Evolutionary conservation across 2,329 filamentous ascomycete species (phyloP).

Genomic region (Fusarium napiforme): DNA sequence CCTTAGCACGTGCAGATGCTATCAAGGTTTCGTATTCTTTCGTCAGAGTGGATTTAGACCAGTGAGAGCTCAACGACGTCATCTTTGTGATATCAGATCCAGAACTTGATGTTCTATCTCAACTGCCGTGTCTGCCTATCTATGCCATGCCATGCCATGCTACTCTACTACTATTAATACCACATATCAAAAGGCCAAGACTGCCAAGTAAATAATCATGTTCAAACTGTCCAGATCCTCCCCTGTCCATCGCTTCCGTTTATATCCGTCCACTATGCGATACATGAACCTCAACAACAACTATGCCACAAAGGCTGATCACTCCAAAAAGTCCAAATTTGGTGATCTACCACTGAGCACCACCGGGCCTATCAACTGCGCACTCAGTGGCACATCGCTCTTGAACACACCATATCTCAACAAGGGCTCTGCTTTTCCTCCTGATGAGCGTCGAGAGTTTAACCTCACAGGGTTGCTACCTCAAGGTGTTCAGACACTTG

Average conservation of each 20-base stretch:
- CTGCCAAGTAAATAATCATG: conserved; percentile 10
- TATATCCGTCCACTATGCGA: not conserved
- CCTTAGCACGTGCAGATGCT: conserved; percentile 3
- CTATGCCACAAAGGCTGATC: conserved; percentile 23
- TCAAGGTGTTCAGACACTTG: conserved; percentile 75
- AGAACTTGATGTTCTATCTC: conserved; percentile 2
- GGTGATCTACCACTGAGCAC: conserved; percentile 50
- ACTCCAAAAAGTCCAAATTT: conserved; percentile 45
- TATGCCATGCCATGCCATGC: not conserved
- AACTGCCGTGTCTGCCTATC: not conserved
- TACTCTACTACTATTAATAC: not conserved
- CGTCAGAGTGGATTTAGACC: conserved; percentile 32
- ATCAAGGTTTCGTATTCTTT: conserved; percentile 17
- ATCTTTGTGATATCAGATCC: conserved; percentile 7
- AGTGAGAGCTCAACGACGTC: conserved; percentile 32
- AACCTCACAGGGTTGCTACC: conserved; percentile 79
- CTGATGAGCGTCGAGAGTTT: conserved; percentile 75
- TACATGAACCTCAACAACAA: not conserved
- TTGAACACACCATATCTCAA: conserved; percentile 66
- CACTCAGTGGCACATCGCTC: conserved; percentile 50
- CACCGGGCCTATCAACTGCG: conserved; percentile 50
- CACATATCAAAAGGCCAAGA: not conserved
- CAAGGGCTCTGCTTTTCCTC: conserved; percentile 83
- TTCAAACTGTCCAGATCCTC: conserved; percentile 6
- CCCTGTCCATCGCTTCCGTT: not conserved